phyloP scores from a whole-genome alignment of 2,329 filamentous ascomycete genomes.

The Talaromyces sp. region DNA sequence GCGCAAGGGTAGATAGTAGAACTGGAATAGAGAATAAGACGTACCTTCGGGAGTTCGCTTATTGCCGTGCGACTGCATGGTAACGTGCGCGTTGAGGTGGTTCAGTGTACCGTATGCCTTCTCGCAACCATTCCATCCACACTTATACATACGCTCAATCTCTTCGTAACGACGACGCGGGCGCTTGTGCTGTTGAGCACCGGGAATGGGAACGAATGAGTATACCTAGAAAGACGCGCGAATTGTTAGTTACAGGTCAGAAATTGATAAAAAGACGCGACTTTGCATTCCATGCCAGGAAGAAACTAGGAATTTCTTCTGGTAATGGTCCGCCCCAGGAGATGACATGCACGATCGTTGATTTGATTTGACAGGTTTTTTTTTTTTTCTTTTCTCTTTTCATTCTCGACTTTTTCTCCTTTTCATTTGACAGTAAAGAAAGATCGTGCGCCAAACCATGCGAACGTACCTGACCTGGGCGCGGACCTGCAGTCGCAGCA shows the following conservation, averaged over 20 bases:
- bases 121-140: conserved; percentile 96
- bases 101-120: conserved; percentile 98
- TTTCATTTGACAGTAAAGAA: conserved; percentile 16
- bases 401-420: not conserved
- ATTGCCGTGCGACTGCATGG: conserved; percentile 93
- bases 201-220: conserved; percentile 95
- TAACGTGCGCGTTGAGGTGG: conserved; percentile 95
- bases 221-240: conserved; percentile 64
- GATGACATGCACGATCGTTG: conserved; percentile 19
- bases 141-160: conserved; percentile 99
- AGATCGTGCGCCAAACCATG: conserved; percentile 36
- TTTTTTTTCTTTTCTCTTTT: not conserved
- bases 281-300: not conserved
- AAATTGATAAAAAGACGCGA: not conserved
- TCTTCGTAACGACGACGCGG: conserved; percentile 93
- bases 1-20: not conserved
- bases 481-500: conserved; percentile 59
- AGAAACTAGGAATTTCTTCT: not conserved
- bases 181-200: conserved; percentile 94
- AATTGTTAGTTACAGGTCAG: conserved; percentile 3
- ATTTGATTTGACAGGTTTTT: conserved; percentile 5
- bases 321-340: conserved; percentile 18
- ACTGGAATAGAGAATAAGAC: conserved; percentile 1
- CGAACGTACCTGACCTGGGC: conserved; percentile 61
- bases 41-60: conserved; percentile 97